Percentiles rank a stretch among this genome's conserved stretches.
phyloP scores from a whole-genome alignment of 1,284 basidiomycete species.

The Jaminaea rosea region DNA sequence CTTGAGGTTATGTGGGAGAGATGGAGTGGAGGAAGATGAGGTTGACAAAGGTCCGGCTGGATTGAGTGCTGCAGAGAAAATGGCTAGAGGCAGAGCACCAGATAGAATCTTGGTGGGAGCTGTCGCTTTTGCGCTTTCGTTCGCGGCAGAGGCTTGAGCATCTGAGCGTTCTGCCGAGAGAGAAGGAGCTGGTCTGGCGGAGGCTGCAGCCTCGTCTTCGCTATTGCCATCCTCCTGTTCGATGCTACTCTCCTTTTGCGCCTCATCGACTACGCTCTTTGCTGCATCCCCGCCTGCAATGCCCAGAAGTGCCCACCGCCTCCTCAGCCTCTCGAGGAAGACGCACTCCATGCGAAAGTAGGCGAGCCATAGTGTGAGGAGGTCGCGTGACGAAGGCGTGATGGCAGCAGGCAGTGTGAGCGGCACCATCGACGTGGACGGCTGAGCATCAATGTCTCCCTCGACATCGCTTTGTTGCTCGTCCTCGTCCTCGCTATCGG shows the following conservation, averaged over 20 bases:
- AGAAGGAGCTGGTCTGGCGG: not conserved
- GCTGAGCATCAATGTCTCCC: no score
- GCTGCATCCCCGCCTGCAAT: slow-evolving; percentile 44
- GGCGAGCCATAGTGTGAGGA: slow-evolving; percentile 35
- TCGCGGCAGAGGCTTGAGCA: not conserved
- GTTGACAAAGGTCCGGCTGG: no score
- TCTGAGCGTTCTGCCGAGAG: not conserved
- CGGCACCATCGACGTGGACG: not conserved
- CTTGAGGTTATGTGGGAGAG: no score
- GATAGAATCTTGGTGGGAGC: not conserved
- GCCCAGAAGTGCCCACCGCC: slow-evolving; percentile 71
- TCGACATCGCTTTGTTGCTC: not conserved
- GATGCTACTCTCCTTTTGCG: not conserved
- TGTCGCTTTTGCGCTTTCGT: not conserved
- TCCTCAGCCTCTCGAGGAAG: slow-evolving; percentile 72
- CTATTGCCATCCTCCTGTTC: not conserved
- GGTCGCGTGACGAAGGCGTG: slow-evolving; percentile 4
- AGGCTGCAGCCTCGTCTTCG: not conserved
- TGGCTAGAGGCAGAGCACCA: not conserved
- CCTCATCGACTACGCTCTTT: not conserved
- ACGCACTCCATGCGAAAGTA: slow-evolving; percentile 80
- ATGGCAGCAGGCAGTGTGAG: not conserved
- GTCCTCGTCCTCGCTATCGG: not conserved
- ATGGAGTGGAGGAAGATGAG: no score
- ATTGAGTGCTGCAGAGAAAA: not conserved